Evolutionary conservation across 768 basidiomycete genomes (phyloP).

Genomic region (Termitomyces sp.): DNA sequence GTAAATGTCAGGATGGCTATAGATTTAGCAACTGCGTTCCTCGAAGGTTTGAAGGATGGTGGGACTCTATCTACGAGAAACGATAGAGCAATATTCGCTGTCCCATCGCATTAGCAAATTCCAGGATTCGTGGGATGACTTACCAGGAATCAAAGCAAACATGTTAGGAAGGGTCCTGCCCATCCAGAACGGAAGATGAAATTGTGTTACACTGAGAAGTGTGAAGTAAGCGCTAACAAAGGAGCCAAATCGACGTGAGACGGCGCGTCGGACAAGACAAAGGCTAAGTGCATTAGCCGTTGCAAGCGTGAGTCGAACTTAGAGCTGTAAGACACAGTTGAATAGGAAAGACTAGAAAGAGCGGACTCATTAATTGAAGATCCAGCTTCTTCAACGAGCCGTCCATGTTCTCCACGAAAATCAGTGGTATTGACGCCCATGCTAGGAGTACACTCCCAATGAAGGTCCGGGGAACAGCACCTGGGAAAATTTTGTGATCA

Average conservation of each 20-base stretch:
- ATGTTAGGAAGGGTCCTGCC: conserved; percentile 93
- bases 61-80: conserved; percentile 40
- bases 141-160: conserved; percentile 80
- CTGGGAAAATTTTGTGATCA: conserved; percentile 86
- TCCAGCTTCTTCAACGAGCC: conserved; percentile 52
- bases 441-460: conserved; percentile 70
- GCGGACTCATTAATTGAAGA: conserved; percentile 66
- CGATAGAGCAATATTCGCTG: conserved; percentile 56
- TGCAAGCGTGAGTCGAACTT: conserved; percentile 75
- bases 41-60: conserved; percentile 31
- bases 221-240: conserved; percentile 52
- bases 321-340: background rate
- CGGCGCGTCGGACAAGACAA: conserved; percentile 55
- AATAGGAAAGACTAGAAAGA: background rate
- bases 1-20: conserved; percentile 62
- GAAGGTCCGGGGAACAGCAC: conserved; percentile 87
- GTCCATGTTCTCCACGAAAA: conserved; percentile 38
- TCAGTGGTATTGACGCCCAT: conserved; percentile 44
- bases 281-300: conserved; percentile 58
- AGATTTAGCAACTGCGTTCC: conserved; percentile 29
- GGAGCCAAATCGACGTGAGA: conserved; percentile 59
- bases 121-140: conserved; percentile 4
- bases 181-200: conserved; percentile 93
- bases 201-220: conserved; percentile 74
- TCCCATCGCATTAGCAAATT: background rate